Evolutionary conservation across 345 rosid genomes (phyloP).

Genomic region (Pugionium dolabratum): DNA sequence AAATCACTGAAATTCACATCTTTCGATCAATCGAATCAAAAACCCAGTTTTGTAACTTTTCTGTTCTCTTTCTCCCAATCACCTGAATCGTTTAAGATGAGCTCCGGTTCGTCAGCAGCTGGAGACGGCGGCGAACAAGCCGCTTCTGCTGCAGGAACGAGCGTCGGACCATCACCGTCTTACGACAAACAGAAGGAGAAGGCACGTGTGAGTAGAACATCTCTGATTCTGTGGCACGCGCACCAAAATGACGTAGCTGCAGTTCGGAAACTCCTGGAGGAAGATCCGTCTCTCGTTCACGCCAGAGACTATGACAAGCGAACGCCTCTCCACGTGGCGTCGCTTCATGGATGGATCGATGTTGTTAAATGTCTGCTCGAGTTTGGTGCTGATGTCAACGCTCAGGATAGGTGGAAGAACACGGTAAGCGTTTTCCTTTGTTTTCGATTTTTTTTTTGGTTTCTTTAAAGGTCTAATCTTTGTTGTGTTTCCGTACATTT

Average conservation of each 20-base stretch:
- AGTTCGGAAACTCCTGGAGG: slow-evolving; percentile 89
- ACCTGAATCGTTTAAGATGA: slow-evolving; percentile 45
- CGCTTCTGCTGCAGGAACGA: slow-evolving; percentile 34
- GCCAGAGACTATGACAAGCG: slow-evolving; percentile 94
- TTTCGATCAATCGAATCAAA: background rate
- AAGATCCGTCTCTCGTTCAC: slow-evolving; percentile 75
- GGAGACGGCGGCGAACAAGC: slow-evolving; percentile 41
- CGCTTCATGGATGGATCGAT: slow-evolving; percentile 94
- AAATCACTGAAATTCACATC: slow-evolving; percentile 1
- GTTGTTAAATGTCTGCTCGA: slow-evolving; percentile 86
- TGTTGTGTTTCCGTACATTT: background rate
- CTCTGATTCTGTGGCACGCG: slow-evolving; percentile 95
- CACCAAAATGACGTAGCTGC: slow-evolving; percentile 91
- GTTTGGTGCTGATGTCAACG: slow-evolving; percentile 95
- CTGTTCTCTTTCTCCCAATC: background rate
- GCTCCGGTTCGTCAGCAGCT: slow-evolving; percentile 51
- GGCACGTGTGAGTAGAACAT: slow-evolving; percentile 96
- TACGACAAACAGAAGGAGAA: slow-evolving; percentile 86
- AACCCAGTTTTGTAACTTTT: background rate
- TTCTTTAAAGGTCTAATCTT: background rate
- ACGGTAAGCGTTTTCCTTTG: slow-evolving; percentile 51
- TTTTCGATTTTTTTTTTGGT: background rate
- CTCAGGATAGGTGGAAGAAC: slow-evolving; percentile 99
- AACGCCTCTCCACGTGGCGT: slow-evolving; percentile 95
- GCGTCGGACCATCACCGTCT: slow-evolving; percentile 38